A percentile compares a stretch with the other conserved stretches of the same genome.
Conservation (phyloP, 2,329 filamentous ascomycete species). For the Colletotrichum tamarilloi region DNA sequence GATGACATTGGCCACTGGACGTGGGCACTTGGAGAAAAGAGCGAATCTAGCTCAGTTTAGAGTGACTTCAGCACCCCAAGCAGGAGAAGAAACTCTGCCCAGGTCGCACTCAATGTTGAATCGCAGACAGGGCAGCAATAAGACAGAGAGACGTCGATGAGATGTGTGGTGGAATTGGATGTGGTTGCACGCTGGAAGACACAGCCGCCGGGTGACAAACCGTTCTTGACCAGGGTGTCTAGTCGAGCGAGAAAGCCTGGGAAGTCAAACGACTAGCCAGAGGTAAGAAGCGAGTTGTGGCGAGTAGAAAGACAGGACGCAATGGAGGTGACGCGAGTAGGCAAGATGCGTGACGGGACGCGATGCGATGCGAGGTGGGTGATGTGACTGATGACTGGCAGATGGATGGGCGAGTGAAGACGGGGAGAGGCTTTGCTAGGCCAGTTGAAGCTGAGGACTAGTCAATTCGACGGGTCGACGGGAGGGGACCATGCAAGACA, state of each 20-base stretch:
- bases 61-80: conserved; percentile 6
- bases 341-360: conserved; percentile 25
- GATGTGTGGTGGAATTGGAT: neutral
- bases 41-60: neutral
- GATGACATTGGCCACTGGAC: conserved; percentile 1
- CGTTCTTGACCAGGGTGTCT: conserved; percentile 13
- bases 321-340: conserved; percentile 10
- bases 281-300: conserved; percentile 12
- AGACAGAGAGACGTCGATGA: neutral
- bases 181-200: conserved; percentile 18
- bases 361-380: conserved; percentile 27
- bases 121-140: conserved; percentile 4
- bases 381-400: conserved; percentile 22
- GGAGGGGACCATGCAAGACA: conserved; percentile 4
- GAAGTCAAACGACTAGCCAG: conserved; percentile 1
- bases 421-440: neutral
- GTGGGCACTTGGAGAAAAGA: neutral
- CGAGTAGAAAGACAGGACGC: neutral
- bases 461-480: neutral
- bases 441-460: conserved; percentile 5
- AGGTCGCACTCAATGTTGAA: neutral
- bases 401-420: conserved; percentile 5
- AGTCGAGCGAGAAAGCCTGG: neutral
- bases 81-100: neutral
- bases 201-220: conserved; percentile 24